Percentiles rank a stretch among this genome's conserved stretches.
phyloP scores from a whole-genome alignment of 352 stramenopile species.

The Globisporangium orthogonon region DNA sequence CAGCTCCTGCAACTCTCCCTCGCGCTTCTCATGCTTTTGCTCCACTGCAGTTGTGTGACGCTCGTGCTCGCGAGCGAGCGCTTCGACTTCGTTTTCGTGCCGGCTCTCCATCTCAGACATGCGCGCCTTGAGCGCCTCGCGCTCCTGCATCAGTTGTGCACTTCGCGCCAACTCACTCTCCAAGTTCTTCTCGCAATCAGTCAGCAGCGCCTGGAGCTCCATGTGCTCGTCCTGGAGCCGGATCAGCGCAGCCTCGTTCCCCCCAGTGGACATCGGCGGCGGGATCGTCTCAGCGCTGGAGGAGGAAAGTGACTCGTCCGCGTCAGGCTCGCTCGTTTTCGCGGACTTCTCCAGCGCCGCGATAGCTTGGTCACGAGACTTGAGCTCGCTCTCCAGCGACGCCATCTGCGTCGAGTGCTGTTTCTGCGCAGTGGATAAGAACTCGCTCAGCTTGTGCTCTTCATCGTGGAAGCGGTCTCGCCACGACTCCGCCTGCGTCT shows the following conservation, averaged over 20 bases:
- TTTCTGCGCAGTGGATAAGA: conserved; percentile 10
- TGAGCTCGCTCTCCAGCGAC: conserved; percentile 12
- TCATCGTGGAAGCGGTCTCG: conserved; percentile 30
- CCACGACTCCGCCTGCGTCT: conserved; percentile 17
- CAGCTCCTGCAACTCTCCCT: conserved; percentile 1
- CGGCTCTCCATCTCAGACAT: conserved; percentile 2
- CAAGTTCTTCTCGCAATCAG: conserved; percentile 1
- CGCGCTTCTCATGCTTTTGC: background rate
- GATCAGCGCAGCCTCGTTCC: background rate
- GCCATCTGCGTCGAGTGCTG: conserved; percentile 7
- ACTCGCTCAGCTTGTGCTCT: conserved; percentile 11
- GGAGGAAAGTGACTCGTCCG: background rate
- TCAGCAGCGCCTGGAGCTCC: conserved; percentile 2
- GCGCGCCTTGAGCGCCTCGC: conserved; percentile 3
- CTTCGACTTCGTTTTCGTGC: conserved; percentile 1
- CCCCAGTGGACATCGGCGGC: background rate
- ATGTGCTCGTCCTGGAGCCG: background rate
- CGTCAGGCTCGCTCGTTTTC: background rate
- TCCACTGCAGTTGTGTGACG: conserved; percentile 3
- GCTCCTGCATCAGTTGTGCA: background rate
- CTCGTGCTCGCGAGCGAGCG: conserved; percentile 1
- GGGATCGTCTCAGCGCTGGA: background rate
- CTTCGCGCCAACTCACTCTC: conserved; percentile 4
- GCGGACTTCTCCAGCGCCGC: background rate
- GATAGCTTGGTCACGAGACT: conserved; percentile 2